Evolutionary conservation across 2,329 filamentous ascomycete species (phyloP), one percentile per base, ranked within the genome.

Genomic region (Penicillium sp.): DNA sequence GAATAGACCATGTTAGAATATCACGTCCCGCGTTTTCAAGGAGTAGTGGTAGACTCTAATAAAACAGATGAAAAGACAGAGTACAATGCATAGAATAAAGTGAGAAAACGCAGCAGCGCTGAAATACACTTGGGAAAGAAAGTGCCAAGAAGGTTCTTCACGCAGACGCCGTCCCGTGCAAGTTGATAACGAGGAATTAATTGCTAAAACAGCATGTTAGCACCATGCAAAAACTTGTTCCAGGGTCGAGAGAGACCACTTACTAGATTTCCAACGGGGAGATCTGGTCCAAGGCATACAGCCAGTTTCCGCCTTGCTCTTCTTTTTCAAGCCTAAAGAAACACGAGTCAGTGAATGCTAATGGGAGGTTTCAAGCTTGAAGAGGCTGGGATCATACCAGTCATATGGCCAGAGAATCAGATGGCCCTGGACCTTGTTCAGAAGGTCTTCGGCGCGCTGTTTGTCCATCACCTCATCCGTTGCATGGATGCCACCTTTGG

Each of bases 251-350:
- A 12, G n/a, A 35, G 14, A 8, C 7, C 20, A 73, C 77, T 71
- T 74, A 78, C 76, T 99, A 99, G 71, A 99, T 98, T 79, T 97
- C 92, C 78, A 99, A 82, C 58, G 95, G 95, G 69, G 95, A 96
- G 73, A 99, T 89, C 76, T 96, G 90, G 76, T 99, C 95, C 57
- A 98, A 91, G 72, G 94, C 92, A 78, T 96, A 98, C 63, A 97
- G 85, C 95, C 95, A 99, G 73, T 97, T 96, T 58, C 92, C 91
- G 66, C 92, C 93, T 71, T 88, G 87, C 80, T 98, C 95, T 78
- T 98, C 95, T 57, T 89, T 90, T 68, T 90, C 86, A 55, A 96
- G 85, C 92, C 83, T 84, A 53, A 20, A 20, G 12, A 31, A 34
- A 17, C 12, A 60, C 67, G 34, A 70, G 62, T 57, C 65, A 14